Base-by-base conservation (phyloP, 2,329 filamentous ascomycete species). In the Aspergillus fumigatus region DNA sequence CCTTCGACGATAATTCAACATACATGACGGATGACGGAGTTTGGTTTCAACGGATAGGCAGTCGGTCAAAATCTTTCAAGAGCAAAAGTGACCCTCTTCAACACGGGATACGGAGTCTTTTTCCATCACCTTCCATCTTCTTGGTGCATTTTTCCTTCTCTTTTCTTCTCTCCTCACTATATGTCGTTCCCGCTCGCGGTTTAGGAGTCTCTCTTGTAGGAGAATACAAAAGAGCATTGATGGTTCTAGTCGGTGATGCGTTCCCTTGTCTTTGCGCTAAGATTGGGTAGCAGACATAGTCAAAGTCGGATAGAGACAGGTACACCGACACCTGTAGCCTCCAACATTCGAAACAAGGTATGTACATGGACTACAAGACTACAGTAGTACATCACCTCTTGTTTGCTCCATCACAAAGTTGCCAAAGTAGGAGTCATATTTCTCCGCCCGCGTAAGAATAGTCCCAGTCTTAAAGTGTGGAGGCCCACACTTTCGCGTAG, bases 81-180 rank as follows among this genome's bases (percentile, higher is more conserved):
- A 60, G 32, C 57, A 62, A 61, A 60, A 58, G 55, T 55, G 55
- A 63, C 60, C 61, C 62, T 62, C 55, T 70, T 68, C 67, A 68
- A 69, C 66, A 65, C 47, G 57, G 64, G 67, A 63, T 65, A 61
- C 29, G 59, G 63, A 65, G 62, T 65, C 55, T 62, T 52, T 58
- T 26, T 7, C 32, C 32, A 17, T 38, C 32, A 38, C 6, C 32
- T 38, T 17, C 32, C 5, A 38, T 48, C 51, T 52, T 11, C 47
- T 43, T 61, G 50, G 51, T 59, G 47, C 58, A 53, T 32, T 54
- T 49, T 48, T 47, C 53, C 45, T 48, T 50, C 59, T 50, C 54
- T 58, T 57, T 52, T 50, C 38, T 48, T 41, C 25, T 55, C 48
- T 45, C 32, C 29, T 27, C n/a, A 50, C 35, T 32, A 35, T 21